Percentiles rank a stretch among this genome's conserved stretches.
These are phyloP conservation scores for Phytopythium mirpurense DNA, from an alignment of 352 stramenopile species.

Conservation along the genomic window DNA sequence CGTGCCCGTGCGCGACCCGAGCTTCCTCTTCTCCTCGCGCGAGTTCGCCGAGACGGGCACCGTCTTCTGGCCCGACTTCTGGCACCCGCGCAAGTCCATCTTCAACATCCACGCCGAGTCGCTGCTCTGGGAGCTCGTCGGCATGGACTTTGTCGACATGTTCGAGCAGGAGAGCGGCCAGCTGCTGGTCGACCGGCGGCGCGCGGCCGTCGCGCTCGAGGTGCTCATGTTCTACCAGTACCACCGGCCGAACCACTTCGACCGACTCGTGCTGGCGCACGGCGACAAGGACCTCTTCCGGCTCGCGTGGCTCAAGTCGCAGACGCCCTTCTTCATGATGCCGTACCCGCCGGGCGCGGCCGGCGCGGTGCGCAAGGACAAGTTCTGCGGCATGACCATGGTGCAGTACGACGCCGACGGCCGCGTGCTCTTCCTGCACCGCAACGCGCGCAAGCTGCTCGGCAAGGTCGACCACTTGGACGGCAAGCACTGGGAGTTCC, in stretches of 20 bases:
- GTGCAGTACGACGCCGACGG: conserved; percentile 53
- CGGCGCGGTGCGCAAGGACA: conserved; percentile 26
- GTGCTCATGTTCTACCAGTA: conserved; percentile 60
- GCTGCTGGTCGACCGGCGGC: conserved; percentile 53
- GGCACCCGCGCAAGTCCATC: conserved; percentile 62
- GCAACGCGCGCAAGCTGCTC: conserved; percentile 67
- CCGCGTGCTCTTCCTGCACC: conserved; percentile 63
- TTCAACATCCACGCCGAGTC: conserved; percentile 62
- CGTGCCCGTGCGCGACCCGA: conserved; percentile 53
- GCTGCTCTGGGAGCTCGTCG: conserved; percentile 60
- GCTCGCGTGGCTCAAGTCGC: conserved; percentile 70
- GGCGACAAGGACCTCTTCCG: conserved; percentile 82
- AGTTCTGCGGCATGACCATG: conserved; percentile 76
- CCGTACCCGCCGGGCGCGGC: conserved; percentile 37
- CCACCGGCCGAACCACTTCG: conserved; percentile 55
- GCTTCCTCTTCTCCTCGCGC: conserved; percentile 47
- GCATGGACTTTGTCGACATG: conserved; percentile 62
- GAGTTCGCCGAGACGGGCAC: conserved; percentile 41
- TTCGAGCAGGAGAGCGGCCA: conserved; percentile 80
- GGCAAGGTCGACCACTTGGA: conserved; percentile 39
- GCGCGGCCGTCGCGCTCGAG: conserved; percentile 31
- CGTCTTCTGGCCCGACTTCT: conserved; percentile 79
- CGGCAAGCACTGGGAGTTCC: conserved; percentile 31
- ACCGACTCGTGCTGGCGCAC: conserved; percentile 51
- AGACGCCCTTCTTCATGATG: conserved; percentile 59